A percentile compares a stretch with the other conserved stretches of the same genome.
phyloP scores from a whole-genome alignment of 208 protist genomes.

The Kentomonas sorsogonicus region DNA sequence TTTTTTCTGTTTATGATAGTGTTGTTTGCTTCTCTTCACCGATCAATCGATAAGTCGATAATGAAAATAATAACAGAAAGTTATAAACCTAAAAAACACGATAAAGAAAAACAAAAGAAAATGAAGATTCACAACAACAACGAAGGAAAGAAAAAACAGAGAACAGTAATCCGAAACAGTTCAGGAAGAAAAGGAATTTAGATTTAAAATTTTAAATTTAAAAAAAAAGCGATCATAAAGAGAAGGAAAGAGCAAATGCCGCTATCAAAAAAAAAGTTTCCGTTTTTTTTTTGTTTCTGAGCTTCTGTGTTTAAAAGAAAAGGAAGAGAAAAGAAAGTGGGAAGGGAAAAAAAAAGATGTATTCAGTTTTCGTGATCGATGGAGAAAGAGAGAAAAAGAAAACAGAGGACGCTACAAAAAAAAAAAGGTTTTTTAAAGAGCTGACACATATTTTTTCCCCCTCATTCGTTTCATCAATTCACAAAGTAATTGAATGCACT shows the following conservation, averaged over 20 bases:
- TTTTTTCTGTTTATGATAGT: too few relatives aligned
- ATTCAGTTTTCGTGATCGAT: constrained; percentile 2
- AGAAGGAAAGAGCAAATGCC: background rate
- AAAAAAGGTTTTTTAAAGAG: too few relatives aligned
- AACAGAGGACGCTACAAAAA: background rate
- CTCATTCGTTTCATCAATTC: too few relatives aligned
- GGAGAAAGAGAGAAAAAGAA: constrained; percentile 7
- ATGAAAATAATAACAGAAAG: background rate
- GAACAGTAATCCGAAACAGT: too few relatives aligned
- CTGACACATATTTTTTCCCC: too few relatives aligned
- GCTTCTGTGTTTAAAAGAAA: background rate
- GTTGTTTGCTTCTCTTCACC: too few relatives aligned
- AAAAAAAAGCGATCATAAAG: too few relatives aligned
- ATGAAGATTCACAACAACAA: too few relatives aligned
- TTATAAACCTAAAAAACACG: background rate
- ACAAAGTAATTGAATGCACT: too few relatives aligned
- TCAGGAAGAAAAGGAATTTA: too few relatives aligned
- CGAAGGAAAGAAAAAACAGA: constrained; percentile 7
- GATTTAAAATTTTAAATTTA: too few relatives aligned
- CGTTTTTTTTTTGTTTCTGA: background rate
- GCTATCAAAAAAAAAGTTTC: background rate
- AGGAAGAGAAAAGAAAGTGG: background rate
- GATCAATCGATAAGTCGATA: background rate
- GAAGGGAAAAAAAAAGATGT: background rate
- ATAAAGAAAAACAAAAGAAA: background rate